Base-by-base conservation (phyloP, 495 filamentous ascomycete species). In the Clohesyomyces aquaticus region DNA sequence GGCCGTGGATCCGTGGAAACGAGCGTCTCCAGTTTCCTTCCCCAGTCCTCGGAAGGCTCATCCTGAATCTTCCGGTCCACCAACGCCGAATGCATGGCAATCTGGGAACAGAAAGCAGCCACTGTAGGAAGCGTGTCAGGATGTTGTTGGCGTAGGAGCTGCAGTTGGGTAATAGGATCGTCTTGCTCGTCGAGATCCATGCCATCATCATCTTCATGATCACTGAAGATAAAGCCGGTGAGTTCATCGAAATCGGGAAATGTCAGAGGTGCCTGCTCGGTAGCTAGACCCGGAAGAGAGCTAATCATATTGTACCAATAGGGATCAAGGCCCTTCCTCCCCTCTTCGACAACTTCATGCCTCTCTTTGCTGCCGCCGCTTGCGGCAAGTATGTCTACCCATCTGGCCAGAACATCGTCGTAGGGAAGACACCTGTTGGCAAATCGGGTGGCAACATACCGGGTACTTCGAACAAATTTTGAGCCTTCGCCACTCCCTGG, bases 361-460 rank as follows among this genome's bases (percentile, higher is more conserved):
- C 88, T 82, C 69, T 91, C 87, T 32, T 80, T 78, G 3, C 78
- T 76, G 1, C 82, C 81, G 19, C 80, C 80, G 35, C 87, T 83
- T 43, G 95, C 74, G 42, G 91, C 91, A 63, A 96, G 80, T 28
- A 97, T 79, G 75, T 96, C 83, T 49, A 95, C 88, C 91, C 91
- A 98, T 46, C 93, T 84, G 41, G 88, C 94, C 21, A 85, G 79
- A 12, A 91, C 80, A 70, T 95, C 91, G 35, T 76, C 79, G 63
- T 88, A 97, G 1, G 87, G 85, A 11, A 98, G 79, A 68, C 91
- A 96, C n/a, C 88, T 81, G 68, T 97, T 97, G 2, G 91, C 89
- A 79, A 92, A 97, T 23, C 91, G 87, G 3, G 94, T 83, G n/a
- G 88, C 88, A 19, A 89, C 84, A 75, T 91, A 93, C 8, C 90